These are phyloP conservation scores for Podospora tetraspora DNA, from an alignment of 495 filamentous ascomycete species.

Conservation along the genomic window DNA sequence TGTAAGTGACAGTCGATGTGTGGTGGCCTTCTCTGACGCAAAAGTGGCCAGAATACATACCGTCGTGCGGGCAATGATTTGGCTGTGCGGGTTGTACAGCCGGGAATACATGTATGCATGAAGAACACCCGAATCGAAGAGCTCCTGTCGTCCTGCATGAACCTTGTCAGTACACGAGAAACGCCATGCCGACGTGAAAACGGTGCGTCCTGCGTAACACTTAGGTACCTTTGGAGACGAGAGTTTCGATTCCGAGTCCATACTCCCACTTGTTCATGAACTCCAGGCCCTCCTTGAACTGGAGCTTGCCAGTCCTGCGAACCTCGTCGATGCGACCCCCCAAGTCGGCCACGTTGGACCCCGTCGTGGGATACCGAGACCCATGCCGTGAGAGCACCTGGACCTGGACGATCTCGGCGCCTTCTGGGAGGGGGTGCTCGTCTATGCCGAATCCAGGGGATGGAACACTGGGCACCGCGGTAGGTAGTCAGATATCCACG, in stretches of 20 bases:
- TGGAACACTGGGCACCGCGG: conserved; percentile 15
- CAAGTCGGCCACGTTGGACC: conserved; percentile 51
- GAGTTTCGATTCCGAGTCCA: conserved; percentile 63
- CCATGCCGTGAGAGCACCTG: conserved; percentile 74
- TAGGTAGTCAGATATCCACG: background rate
- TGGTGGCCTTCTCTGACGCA: background rate
- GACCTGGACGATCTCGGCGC: conserved; percentile 51
- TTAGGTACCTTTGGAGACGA: conserved; percentile 49
- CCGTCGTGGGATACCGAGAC: conserved; percentile 65
- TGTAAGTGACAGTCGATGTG: conserved; percentile 29
- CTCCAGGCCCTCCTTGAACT: conserved; percentile 44
- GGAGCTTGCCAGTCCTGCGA: conserved; percentile 46
- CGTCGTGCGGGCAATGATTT: conserved; percentile 58
- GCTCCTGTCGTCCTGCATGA: conserved; percentile 54
- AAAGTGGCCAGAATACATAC: conserved; percentile 34
- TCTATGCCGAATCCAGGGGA: conserved; percentile 50
- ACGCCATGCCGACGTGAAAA: background rate
- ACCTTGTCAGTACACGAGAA: background rate
- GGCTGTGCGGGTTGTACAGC: conserved; percentile 54
- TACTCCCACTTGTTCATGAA: conserved; percentile 69
- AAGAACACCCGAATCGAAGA: conserved; percentile 63
- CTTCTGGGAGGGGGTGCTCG: conserved; percentile 51
- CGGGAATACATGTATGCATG: conserved; percentile 58
- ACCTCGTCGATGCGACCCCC: conserved; percentile 54
- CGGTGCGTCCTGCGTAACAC: background rate